Base-by-base conservation (phyloP, 495 filamentous ascomycete species). In the Xylaria sp. region DNA sequence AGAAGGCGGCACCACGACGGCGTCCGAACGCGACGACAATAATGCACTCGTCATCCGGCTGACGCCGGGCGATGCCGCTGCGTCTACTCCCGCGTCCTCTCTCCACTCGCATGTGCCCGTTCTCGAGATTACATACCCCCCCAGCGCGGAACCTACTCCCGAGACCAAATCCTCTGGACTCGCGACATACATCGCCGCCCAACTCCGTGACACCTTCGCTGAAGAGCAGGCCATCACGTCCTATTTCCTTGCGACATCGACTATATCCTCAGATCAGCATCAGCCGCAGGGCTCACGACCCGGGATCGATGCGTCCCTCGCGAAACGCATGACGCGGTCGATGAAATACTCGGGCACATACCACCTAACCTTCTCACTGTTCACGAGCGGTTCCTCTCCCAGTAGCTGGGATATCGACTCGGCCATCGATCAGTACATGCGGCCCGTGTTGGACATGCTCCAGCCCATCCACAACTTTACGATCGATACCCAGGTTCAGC, bases 261-360 rank as follows among this genome's bases (percentile, higher is more conserved):
- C 83, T n/a, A 83, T 81, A 53, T 81, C 68, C 21, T 79, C 83
- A 24, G 85, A 87, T 5, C 80, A 83, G 67, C 78, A 62, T 15
- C 21, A 82, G 24, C 82, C 84, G 0, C 81, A 82, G 29, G 80
- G 79, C 11, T 70, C 85, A 3, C 72, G 82, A 3, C 79, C 82
- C 66, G 80, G 84, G 44, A 71, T 80, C 5, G 77, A 81, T 67
- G 83, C 85, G 29, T 79, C 85, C 8, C 77, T 89, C 1, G 78
- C 84, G 12, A 88, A 88, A 75, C 83, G 83, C 68, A 90, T 92
- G 68, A 93, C 93, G 2, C 83, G 94, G 64, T 93, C 95, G 4
- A 86, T 98, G 73, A 97, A 95, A 78, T 97, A 97, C 78, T 91
- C 95, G 17, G 89, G 95, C 21, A 97, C 93, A 11, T 99, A 99